Evolutionary conservation across 495 filamentous ascomycete genomes (phyloP), one percentile per base, ranked within the genome.

Genomic region (Neurospora sublineolata): DNA sequence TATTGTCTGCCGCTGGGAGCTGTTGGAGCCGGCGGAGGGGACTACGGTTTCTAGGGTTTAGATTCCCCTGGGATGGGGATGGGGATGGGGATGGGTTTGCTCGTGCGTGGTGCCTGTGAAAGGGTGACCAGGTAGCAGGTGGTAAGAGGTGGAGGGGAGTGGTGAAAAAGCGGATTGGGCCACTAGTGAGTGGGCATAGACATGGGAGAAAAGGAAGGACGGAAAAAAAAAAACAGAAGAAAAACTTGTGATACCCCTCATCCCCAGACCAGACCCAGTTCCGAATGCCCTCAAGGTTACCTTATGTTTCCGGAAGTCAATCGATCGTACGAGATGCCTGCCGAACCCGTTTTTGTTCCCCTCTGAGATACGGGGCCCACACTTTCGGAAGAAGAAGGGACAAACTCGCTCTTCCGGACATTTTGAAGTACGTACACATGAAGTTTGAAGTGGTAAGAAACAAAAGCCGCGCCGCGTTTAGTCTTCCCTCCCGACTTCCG

Each of bases 1-100:
- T 60, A 95, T 99, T 76, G 84, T 86, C 18, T 97, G 94, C 81
- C 83, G 88, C 67, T 97, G 94, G 93, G 90, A 90, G 79, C 75
- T 99, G 71, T 85, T 99, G 33, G 91, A 95, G 81, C 94, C 93
- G 4, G 94, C 94, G 0, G 87, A 97, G 73, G 94, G 94, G 44
- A 90, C 93, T 1, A 91, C 86, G 33, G 89, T 96, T 18, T 76
- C 77, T 60, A 72, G 79, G 70, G 39, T 39, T 52, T 76, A 72
- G 71, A 58, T 42, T 1, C 37, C 1, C 4, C 7, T 20, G 41
- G 41, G 18, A n/a, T n/a, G 41, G 33, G 33, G 33, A 33, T 33
- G 33, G n/a, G n/a, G n/a, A n/a, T n/a, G n/a, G 40, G 3, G 18
- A 41, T 64, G 18, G 44, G 10, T 4, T 18, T 64, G 52, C 37